phyloP scores from a whole-genome alignment of 1,139 yeast species.

The Pichia sp. region DNA sequence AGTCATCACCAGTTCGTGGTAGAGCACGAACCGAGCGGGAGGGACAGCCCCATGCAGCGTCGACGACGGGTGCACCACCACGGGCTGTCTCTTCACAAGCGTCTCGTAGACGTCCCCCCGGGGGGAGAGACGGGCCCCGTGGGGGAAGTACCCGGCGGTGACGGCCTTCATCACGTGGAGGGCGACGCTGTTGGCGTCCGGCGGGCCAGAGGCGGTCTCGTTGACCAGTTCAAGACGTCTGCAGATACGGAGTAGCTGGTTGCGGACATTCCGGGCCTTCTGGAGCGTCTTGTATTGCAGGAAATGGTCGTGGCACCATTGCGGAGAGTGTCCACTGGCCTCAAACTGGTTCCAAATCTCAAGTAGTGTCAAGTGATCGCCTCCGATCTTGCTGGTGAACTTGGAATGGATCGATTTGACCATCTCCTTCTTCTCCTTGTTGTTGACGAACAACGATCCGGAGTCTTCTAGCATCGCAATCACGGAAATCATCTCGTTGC shows the following conservation, averaged over 20 bases:
- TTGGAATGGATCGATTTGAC: conserved; percentile 26
- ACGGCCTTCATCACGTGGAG: conserved; percentile 62
- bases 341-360: conserved; percentile 79
- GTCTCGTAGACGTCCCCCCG: conserved; percentile 68
- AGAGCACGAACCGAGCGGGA: conserved; percentile 68
- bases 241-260: conserved; percentile 66
- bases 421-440: conserved; percentile 64
- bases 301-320: conserved; percentile 89
- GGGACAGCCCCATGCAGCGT: conserved; percentile 59
- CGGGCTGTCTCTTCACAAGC: conserved; percentile 60
- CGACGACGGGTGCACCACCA: conserved; percentile 84
- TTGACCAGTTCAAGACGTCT: background rate
- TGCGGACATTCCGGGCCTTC: conserved; percentile 70
- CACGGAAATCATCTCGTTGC: conserved; percentile 66
- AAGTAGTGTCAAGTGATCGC: conserved; percentile 76
- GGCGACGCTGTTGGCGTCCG: conserved; percentile 27
- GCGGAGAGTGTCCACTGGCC: conserved; percentile 62
- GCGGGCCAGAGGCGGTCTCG: background rate
- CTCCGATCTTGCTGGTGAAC: conserved; percentile 41
- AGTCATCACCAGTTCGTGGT: conserved; percentile 84
- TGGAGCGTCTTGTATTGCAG: conserved; percentile 71
- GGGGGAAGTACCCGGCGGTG: conserved; percentile 72
- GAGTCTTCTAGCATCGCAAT: conserved; percentile 86
- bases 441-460: conserved; percentile 65
- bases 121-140: conserved; percentile 28